Evolutionary conservation across 2,329 filamentous ascomycete species (phyloP).

Genomic region (Amesomyces nigricolor): DNA sequence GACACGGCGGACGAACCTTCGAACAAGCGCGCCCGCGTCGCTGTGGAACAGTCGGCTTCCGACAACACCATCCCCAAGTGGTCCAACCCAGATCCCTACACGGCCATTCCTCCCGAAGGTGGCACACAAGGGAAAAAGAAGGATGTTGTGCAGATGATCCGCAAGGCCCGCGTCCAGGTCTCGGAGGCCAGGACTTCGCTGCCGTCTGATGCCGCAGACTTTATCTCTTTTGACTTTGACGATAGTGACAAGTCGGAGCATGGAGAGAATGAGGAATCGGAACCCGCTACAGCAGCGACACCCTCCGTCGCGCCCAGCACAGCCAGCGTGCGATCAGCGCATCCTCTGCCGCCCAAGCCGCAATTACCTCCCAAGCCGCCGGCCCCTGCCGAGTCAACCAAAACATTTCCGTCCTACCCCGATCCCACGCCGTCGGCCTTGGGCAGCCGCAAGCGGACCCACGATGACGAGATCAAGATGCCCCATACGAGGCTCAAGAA

Average conservation of each 20-base stretch:
- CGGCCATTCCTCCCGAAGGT: constrained; percentile 75
- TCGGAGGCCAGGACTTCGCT: constrained; percentile 41
- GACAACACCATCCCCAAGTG: constrained; percentile 62
- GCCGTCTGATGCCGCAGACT: constrained; percentile 65
- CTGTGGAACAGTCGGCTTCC: constrained; percentile 31
- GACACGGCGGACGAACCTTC: constrained; percentile 36
- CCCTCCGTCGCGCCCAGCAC: background rate
- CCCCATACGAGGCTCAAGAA: constrained; percentile 50
- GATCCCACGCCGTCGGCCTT: constrained; percentile 42
- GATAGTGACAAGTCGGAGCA: constrained; percentile 46
- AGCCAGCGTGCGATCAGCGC: background rate
- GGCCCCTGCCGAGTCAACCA: constrained; percentile 17
- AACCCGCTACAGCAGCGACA: background rate
- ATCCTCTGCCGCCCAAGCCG: constrained; percentile 1
- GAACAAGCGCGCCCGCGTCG: constrained; percentile 39
- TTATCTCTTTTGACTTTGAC: constrained; percentile 76
- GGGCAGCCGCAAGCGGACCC: constrained; percentile 68
- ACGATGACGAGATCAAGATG: constrained; percentile 60
- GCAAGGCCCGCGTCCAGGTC: constrained; percentile 71
- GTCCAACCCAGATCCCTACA: constrained; percentile 96
- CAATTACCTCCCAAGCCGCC: constrained; percentile 10
- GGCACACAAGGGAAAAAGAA: constrained; percentile 62
- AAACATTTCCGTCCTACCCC: constrained; percentile 22
- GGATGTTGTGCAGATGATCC: constrained; percentile 85
- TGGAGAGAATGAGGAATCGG: constrained; percentile 18